Conservation (phyloP, 1,139 yeast species). For the Torulaspora globosa region DNA sequence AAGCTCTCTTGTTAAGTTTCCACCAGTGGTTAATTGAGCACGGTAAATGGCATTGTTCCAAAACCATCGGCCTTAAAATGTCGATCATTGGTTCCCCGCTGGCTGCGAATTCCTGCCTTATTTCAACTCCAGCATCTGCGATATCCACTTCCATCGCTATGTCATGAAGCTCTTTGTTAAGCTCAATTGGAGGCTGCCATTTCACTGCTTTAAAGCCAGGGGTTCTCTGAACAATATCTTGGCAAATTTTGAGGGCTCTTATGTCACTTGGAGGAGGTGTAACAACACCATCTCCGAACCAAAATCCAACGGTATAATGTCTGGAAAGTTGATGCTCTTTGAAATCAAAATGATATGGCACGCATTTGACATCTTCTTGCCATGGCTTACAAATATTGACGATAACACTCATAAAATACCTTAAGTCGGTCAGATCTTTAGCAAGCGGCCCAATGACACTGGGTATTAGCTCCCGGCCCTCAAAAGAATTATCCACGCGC, state of each 20-base stretch:
- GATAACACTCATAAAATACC: slow-evolving; percentile 53
- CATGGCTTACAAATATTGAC: slow-evolving; percentile 51
- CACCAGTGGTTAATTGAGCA: slow-evolving; percentile 21
- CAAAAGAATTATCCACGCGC: slow-evolving; percentile 50
- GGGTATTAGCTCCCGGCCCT: slow-evolving; percentile 53
- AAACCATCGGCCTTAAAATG: slow-evolving; percentile 14
- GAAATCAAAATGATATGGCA: slow-evolving; percentile 16
- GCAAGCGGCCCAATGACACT: slow-evolving; percentile 59
- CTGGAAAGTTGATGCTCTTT: slow-evolving; percentile 4
- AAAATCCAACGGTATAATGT: slow-evolving; percentile 17
- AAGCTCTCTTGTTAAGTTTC: slow-evolving; percentile 16
- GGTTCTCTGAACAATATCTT: slow-evolving; percentile 12
- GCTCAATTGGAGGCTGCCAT: slow-evolving; percentile 17
- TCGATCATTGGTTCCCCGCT: slow-evolving; percentile 18
- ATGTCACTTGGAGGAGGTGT: slow-evolving; percentile 23
- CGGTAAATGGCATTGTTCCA: slow-evolving; percentile 5
- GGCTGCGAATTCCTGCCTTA: slow-evolving; percentile 12
- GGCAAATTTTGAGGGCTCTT: slow-evolving; percentile 19
- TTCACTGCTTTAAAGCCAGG: slow-evolving; percentile 15
- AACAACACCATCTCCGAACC: slow-evolving; percentile 20
- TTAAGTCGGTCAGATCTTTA: slow-evolving; percentile 58
- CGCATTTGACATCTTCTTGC: slow-evolving; percentile 48
- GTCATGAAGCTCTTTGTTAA: slow-evolving; percentile 13
- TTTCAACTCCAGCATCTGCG: slow-evolving; percentile 21
- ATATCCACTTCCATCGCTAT: slow-evolving; percentile 18